Conservation (phyloP, 2,329 filamentous ascomycete genomes). For the Epichloe elymi region DNA sequence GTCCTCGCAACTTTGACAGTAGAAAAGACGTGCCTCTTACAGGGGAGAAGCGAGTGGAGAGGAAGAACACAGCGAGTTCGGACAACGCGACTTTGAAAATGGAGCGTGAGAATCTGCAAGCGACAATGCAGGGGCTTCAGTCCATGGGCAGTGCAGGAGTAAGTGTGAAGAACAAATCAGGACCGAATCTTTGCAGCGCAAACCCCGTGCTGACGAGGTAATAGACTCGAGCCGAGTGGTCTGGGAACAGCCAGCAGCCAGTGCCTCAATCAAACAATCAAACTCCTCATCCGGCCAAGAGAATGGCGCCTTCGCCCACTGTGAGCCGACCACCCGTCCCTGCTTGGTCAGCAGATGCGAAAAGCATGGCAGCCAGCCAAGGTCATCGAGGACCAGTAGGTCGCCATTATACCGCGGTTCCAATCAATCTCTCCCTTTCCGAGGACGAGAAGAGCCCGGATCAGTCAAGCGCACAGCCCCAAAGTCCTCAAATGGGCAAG, state of each 20-base stretch:
- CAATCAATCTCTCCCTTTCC: slow-evolving; percentile 42
- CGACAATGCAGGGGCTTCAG: slow-evolving; percentile 18
- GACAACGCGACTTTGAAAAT: slow-evolving; percentile 20
- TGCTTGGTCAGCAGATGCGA: slow-evolving; percentile 29
- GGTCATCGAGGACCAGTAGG: slow-evolving; percentile 11
- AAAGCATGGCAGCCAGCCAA: slow-evolving; percentile 11
- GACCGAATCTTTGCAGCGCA: not conserved
- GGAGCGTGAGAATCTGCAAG: slow-evolving; percentile 20
- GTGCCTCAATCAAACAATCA: slow-evolving; percentile 19
- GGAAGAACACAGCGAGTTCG: slow-evolving; percentile 26
- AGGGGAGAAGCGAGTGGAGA: slow-evolving; percentile 34
- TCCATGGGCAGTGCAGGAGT: slow-evolving; percentile 23
- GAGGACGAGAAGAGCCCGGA: slow-evolving; percentile 48
- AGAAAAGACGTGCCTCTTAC: slow-evolving; percentile 73
- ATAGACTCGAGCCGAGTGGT: slow-evolving; percentile 31
- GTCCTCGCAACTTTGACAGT: slow-evolving; percentile 86
- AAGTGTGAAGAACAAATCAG: slow-evolving; percentile 5
- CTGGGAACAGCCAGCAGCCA: slow-evolving; percentile 21
- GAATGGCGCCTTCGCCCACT: slow-evolving; percentile 38
- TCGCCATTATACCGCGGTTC: slow-evolving; percentile 20
- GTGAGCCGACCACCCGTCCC: slow-evolving; percentile 40
- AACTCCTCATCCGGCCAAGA: slow-evolving; percentile 37
- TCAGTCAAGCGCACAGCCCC: slow-evolving; percentile 34
- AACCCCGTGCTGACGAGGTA: slow-evolving; percentile 7
- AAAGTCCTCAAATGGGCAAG: slow-evolving; percentile 37